phyloP scores from a whole-genome alignment of 2,329 filamentous ascomycete species.

The Exophiala bonariae region DNA sequence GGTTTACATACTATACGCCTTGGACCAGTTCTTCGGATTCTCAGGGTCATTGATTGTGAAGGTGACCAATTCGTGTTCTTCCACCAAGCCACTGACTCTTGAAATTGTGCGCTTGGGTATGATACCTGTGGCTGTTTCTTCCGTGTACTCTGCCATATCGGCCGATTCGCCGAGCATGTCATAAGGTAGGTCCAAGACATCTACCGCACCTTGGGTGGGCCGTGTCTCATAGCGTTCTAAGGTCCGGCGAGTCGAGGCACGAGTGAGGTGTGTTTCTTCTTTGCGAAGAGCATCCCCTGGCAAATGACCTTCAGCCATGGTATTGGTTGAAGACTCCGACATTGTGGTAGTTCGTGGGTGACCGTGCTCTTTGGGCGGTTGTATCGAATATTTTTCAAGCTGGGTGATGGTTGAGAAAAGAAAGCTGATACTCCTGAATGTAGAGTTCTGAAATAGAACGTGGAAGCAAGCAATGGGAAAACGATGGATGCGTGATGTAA shows the following conservation, averaged over 20 bases:
- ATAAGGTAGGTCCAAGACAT: slow-evolving; percentile 62
- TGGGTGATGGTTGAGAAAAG: too few species aligned
- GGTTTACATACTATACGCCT: slow-evolving; percentile 71
- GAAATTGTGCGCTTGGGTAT: slow-evolving; percentile 59
- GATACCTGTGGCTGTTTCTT: slow-evolving; percentile 61
- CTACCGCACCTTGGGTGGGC: slow-evolving; percentile 30
- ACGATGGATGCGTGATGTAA: too few species aligned
- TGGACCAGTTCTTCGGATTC: slow-evolving; percentile 85
- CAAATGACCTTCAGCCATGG: background rate
- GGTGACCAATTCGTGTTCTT: slow-evolving; percentile 64
- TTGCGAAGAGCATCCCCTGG: slow-evolving; percentile 11
- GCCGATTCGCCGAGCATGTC: slow-evolving; percentile 62
- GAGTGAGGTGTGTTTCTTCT: slow-evolving; percentile 16
- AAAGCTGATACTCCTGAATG: too few species aligned
- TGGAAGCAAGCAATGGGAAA: too few species aligned
- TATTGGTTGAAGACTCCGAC: slow-evolving; percentile 5
- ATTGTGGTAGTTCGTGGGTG: background rate
- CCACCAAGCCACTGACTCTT: slow-evolving; percentile 52
- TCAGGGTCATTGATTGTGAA: slow-evolving; percentile 71
- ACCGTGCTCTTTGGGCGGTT: too few species aligned
- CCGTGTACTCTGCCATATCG: slow-evolving; percentile 67
- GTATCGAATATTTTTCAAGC: too few species aligned
- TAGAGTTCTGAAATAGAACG: too few species aligned
- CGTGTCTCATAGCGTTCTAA: slow-evolving; percentile 24
- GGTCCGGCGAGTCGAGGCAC: slow-evolving; percentile 23